phyloP scores from a whole-genome alignment of 2,329 filamentous ascomycete genomes.

The Pseudogymnoascus sp. region DNA sequence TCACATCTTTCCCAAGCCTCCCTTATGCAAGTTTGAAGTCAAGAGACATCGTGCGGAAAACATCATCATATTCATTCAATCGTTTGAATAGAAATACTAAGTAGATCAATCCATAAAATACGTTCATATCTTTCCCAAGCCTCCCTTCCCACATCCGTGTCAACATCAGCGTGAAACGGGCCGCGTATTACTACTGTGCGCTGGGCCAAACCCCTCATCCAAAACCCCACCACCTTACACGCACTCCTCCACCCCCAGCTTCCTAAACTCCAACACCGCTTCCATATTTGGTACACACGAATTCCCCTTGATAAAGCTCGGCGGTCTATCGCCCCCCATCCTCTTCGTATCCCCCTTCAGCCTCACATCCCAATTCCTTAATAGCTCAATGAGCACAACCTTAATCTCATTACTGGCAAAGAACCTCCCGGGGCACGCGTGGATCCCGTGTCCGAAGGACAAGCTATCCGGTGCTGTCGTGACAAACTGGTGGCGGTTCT shows the following conservation, averaged over 20 bases:
- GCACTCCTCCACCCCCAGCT: neutral
- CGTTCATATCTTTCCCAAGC: neutral
- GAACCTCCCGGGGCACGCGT: conserved; percentile 37
- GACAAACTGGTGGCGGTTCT: conserved; percentile 30
- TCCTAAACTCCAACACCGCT: conserved; percentile 17
- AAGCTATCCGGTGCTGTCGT: conserved; percentile 28
- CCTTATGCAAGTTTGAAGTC: too few relatives aligned
- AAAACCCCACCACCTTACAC: neutral
- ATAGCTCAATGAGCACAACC: conserved; percentile 26
- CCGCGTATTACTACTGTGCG: too few relatives aligned
- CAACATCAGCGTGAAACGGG: neutral
- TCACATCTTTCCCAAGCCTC: neutral
- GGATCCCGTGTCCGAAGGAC: conserved; percentile 34
- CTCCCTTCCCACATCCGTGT: neutral
- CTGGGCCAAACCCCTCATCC: neutral
- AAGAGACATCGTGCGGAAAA: neutral
- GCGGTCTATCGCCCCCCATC: conserved; percentile 61
- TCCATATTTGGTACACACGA: conserved; percentile 13
- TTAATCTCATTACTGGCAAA: conserved; percentile 34
- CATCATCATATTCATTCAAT: neutral
- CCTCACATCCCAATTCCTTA: conserved; percentile 28
- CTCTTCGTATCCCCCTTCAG: conserved; percentile 71
- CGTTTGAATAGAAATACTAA: neutral
- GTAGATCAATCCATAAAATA: neutral
- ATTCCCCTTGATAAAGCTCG: conserved; percentile 37